phyloP scores from a whole-genome alignment of 108 stramenopile genomes.

The Nitzschia sp. region DNA sequence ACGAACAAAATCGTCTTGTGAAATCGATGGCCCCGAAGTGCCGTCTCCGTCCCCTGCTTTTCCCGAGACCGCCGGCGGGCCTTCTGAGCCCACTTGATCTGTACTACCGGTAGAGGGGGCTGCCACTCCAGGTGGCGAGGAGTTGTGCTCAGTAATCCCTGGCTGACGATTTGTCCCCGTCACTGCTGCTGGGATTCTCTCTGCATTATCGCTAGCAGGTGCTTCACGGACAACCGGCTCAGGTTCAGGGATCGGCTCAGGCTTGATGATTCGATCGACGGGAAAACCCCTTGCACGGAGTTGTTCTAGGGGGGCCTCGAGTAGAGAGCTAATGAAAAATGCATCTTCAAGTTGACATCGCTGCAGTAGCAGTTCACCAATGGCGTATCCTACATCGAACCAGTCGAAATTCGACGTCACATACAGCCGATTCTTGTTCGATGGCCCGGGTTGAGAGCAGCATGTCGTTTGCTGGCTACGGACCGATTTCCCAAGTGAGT shows the following conservation, averaged over 20 bases:
- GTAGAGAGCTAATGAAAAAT: slow-evolving; percentile 66
- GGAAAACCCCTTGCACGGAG: slow-evolving; percentile 72
- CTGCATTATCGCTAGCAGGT: background rate
- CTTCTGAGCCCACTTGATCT: background rate
- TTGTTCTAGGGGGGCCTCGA: slow-evolving; percentile 73
- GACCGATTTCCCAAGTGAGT: slow-evolving; percentile 47
- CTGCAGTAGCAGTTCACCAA: slow-evolving; percentile 70
- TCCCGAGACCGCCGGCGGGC: too few relatives aligned
- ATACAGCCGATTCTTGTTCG: slow-evolving; percentile 39
- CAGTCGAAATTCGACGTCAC: slow-evolving; percentile 63
- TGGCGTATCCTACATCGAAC: slow-evolving; percentile 76
- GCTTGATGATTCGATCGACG: slow-evolving; percentile 68
- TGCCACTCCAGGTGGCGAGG: background rate
- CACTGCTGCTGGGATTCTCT: background rate
- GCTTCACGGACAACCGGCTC: background rate
- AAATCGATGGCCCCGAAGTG: background rate
- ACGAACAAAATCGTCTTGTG: slow-evolving; percentile 33
- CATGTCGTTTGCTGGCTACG: slow-evolving; percentile 57
- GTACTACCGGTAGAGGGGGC: background rate
- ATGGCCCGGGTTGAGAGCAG: slow-evolving; percentile 37
- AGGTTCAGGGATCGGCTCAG: slow-evolving; percentile 35
- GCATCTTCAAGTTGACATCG: slow-evolving; percentile 78
- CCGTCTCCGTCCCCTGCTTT: background rate
- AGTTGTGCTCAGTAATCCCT: background rate
- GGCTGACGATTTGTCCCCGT: background rate